These are phyloP conservation scores for Takakia lepidozioides DNA, from an alignment of 225 moss, liverwort and hornwort species.

Conservation along the genomic window DNA sequence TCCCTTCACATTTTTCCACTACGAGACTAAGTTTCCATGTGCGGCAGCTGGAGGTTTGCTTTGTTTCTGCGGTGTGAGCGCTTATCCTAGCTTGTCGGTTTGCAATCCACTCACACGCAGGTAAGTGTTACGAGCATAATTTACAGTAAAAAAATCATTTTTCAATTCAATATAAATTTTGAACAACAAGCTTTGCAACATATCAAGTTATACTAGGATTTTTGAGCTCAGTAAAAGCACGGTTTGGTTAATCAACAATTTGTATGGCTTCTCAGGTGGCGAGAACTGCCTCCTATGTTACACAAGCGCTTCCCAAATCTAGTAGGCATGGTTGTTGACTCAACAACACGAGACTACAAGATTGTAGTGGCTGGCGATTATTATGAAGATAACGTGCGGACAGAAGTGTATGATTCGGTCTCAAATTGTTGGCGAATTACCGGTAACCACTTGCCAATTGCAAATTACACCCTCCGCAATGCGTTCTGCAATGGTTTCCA, in stretches of 20 bases:
- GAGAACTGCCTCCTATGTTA: constrained; percentile 95
- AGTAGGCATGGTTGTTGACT: constrained; percentile 97
- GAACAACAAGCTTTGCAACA: no score
- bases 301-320: constrained; percentile 98
- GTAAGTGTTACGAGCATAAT: constrained; percentile 8
- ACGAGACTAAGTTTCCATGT: constrained; percentile 95
- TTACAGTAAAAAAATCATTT: no score
- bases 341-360: constrained; percentile 78
- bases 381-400: constrained; percentile 95
- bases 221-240: no score
- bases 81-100: constrained; percentile 92
- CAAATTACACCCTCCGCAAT: constrained; percentile 90
- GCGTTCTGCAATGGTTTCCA: constrained; percentile 98
- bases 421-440: constrained; percentile 84
- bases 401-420: constrained; percentile 91
- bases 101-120: constrained; percentile 95
- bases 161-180: no score
- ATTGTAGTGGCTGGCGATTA: constrained; percentile 98
- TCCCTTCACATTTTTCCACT: constrained; percentile 97
- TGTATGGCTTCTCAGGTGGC: constrained; percentile 57
- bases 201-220: no score
- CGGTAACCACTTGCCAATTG: constrained; percentile 89
- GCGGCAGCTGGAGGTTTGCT: constrained; percentile 92
- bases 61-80: constrained; percentile 97
- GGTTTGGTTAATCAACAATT: no score